These are phyloP conservation scores for Beauveria sp. DNA, from an alignment of 2,329 filamentous ascomycete species.

Conservation along the genomic window DNA sequence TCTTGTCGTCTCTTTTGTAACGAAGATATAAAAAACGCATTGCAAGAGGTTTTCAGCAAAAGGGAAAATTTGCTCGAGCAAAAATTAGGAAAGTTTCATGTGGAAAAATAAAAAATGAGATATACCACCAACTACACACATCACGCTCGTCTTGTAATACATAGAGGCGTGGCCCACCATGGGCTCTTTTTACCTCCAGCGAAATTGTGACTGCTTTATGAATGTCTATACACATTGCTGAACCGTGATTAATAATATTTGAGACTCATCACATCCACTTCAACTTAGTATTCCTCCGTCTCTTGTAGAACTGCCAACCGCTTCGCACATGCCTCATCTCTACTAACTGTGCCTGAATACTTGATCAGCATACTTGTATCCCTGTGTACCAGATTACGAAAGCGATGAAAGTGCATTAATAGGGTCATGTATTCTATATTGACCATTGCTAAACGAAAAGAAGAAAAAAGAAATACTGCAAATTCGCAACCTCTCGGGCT, in stretches of 20 bases:
- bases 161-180: neutral
- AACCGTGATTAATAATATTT: conserved; percentile 24
- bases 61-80: neutral
- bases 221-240: conserved; percentile 24
- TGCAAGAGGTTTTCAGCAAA: conserved; percentile 17
- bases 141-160: neutral
- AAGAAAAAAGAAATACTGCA: conserved; percentile 24
- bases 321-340: too few relatives aligned
- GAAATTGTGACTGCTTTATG: neutral
- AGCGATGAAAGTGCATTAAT: neutral
- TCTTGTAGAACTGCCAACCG: too few relatives aligned
- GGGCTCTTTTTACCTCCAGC: neutral
- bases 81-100: conserved; percentile 2
- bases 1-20: conserved; percentile 12
- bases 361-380: neutral
- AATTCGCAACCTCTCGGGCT: neutral
- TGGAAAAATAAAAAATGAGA: conserved; percentile 6
- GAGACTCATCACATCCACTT: conserved; percentile 4
- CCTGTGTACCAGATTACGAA: neutral
- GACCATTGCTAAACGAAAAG: conserved; percentile 13
- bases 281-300: neutral
- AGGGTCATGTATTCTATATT: neutral
- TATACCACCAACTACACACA: neutral
- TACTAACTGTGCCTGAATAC: too few relatives aligned
- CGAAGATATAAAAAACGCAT: neutral